Evolutionary conservation across 805 yeast genomes (phyloP), one percentile per base, ranked within the genome.

Genomic region (Metschnikowia noctiluminum): DNA sequence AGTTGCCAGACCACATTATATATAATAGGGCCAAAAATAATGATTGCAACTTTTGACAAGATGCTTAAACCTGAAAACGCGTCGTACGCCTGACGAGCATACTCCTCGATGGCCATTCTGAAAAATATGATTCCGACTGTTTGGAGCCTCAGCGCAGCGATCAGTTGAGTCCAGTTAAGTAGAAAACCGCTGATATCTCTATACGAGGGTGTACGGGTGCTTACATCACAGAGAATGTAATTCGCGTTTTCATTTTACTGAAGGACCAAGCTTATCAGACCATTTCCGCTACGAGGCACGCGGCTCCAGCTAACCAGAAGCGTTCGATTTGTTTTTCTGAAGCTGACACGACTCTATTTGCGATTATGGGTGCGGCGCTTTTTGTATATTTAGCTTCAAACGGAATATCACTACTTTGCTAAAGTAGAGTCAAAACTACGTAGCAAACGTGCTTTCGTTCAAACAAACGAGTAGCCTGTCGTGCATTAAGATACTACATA

Each of bases 1-100:
- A 84, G 68, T 66, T 87, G 94, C 84, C 84, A 85, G 26, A 76
- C 59, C 32, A 85, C 62, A 56, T 81, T 80, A 69, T 84, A 85
- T 28, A 84, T 55, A 62, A 87, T 83, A 12, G 94, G 94, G n/a
- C 68, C 50, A 2, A 72, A 52, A 14, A 76, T 38, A 16, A 79
- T 15, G 6, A 78, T 42, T 6, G 67, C 57, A 16, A 66, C 48
- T 56, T 67, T 67, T 45, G 64, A 64, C 28, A 53, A 50, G 14
- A 65, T 48, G 12, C 62, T 50, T 38, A 71, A 62, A 14, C 62
- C 52, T 28, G 51, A 51, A 53, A 71, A 69, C 31, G 42, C 45
- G 30, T 46, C 58, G 45, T 46, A 50, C 26, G 45, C 50, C 27
- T 40, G 32, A 16, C 42, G 41, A 13, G 38, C 52, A 43, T 48